These are phyloP conservation scores for Pythium guiyangense DNA, from an alignment of 352 stramenopile genomes.

Conservation along the genomic window DNA sequence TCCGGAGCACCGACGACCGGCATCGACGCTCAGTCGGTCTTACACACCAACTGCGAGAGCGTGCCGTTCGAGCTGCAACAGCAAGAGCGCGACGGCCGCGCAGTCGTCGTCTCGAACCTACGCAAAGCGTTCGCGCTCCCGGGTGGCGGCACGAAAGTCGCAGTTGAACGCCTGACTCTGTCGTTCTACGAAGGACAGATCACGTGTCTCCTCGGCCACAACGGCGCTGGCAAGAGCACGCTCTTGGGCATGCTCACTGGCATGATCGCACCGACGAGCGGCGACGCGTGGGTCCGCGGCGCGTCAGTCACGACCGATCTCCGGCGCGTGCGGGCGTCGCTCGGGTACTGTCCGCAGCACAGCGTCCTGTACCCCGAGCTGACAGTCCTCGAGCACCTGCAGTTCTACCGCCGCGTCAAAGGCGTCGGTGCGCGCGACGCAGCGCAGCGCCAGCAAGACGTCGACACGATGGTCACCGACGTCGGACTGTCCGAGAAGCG, in stretches of 20 bases:
- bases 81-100: constrained; percentile 46
- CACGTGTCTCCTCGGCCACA: constrained; percentile 93
- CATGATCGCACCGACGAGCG: constrained; percentile 51
- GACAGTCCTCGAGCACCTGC: constrained; percentile 95
- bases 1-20: neutral
- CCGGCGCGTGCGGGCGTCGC: constrained; percentile 78
- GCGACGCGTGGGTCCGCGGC: constrained; percentile 54
- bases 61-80: constrained; percentile 34
- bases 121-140: constrained; percentile 75
- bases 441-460: constrained; percentile 10
- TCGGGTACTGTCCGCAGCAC: constrained; percentile 97
- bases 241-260: constrained; percentile 80
- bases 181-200: constrained; percentile 93
- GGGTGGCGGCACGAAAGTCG: constrained; percentile 61
- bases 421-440: constrained; percentile 30
- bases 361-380: constrained; percentile 95
- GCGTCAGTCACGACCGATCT: constrained; percentile 72
- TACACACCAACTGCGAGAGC: constrained; percentile 19
- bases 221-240: constrained; percentile 92
- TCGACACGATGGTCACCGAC: constrained; percentile 72
- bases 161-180: constrained; percentile 82
- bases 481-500: constrained; percentile 91
- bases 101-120: constrained; percentile 55
- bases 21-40: neutral
- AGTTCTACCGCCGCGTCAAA: constrained; percentile 93